Base-by-base conservation (phyloP, 345 rosid species). In the Lepidium didymum region DNA sequence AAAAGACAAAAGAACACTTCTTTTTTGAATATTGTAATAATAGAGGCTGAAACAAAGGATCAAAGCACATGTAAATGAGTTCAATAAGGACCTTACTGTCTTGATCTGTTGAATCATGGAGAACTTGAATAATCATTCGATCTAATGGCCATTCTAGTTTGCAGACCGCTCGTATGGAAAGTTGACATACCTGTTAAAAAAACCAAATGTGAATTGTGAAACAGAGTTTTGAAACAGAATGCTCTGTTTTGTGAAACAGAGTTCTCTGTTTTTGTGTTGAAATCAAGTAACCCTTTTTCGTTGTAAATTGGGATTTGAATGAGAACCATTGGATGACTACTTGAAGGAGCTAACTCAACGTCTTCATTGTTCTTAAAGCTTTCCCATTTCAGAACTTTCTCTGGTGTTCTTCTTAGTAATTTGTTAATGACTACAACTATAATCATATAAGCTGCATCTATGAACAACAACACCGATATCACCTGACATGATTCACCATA, bases 151-250 rank as follows among this genome's bases (percentile, higher is more conserved):
- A 87, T 3, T 92, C 83, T 38, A 89, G 81, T 11, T 96, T 90
- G 49, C 96, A 92, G 21, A 92, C 96, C n/a, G 95, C 95, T 72
- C 96, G 80, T 25, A 92, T 92, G 2, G 93, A 87, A 5, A 87
- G 78, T 75, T 87, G 84, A 38, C 86, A 89, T 51, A 89, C 96
- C 96, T 89, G 69, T 42, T n/a, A n/a, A 1, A 15, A 55, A 4
- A 29, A n/a, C n/a, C 45, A 51, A 33, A n/a, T 4, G 55, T 40
- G 16, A 62, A 33, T 35, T 41, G 49, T 44, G 49, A 27, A 27
- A 27, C 31, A 5, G 60, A n/a, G 31, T 25, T 27, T 25, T 63
- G 23, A 55, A 51, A 45, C 43, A 42, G 43, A 37, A 9, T 19
- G n/a, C 35, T 47, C 67, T 33, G 55, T 12, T 46, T 45, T 67